A percentile compares a stretch with the other conserved stretches of the same genome.
These are phyloP conservation scores for Strigomonas culicis DNA, from an alignment of 208 protist species.

Conservation along the genomic window DNA sequence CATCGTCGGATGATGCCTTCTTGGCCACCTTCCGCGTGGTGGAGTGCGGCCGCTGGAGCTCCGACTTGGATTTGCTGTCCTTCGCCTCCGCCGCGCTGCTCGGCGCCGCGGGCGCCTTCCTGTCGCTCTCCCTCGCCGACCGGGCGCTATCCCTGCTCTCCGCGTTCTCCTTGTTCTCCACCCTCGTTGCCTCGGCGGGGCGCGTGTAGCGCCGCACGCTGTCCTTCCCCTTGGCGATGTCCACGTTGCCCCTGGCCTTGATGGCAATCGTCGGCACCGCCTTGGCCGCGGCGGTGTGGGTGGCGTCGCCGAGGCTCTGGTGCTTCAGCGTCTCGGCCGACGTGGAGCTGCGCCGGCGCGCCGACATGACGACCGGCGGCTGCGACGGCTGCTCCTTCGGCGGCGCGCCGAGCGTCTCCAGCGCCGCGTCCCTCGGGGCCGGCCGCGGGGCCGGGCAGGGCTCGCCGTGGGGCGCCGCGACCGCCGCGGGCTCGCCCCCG, in stretches of 20 bases:
- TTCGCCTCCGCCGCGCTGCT: not conserved
- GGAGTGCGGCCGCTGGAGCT: not conserved
- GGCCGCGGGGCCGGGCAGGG: not conserved
- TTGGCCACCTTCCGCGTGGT: not conserved
- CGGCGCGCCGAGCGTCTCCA: not conserved
- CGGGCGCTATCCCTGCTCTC: slow-evolving; percentile 2
- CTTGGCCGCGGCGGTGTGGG: not conserved
- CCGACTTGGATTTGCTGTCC: not conserved
- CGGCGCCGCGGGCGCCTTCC: not conserved
- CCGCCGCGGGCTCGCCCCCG: not conserved
- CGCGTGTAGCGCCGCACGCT: not conserved
- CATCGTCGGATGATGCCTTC: slow-evolving; percentile 13
- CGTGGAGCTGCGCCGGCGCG: no score
- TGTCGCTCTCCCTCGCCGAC: not conserved
- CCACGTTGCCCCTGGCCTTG: not conserved
- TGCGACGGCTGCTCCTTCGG: no score
- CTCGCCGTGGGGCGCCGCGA: not conserved
- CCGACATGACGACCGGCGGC: no score
- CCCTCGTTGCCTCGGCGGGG: not conserved
- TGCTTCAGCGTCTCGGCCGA: no score
- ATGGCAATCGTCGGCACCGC: not conserved
- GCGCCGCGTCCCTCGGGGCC: not conserved
- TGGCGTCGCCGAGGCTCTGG: no score
- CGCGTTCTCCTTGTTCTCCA: slow-evolving; percentile 5
- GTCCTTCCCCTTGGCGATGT: not conserved